Evolutionary conservation across 495 filamentous ascomycete species (phyloP), one percentile per base, ranked within the genome.

Genomic region (Penicillium odoratum): DNA sequence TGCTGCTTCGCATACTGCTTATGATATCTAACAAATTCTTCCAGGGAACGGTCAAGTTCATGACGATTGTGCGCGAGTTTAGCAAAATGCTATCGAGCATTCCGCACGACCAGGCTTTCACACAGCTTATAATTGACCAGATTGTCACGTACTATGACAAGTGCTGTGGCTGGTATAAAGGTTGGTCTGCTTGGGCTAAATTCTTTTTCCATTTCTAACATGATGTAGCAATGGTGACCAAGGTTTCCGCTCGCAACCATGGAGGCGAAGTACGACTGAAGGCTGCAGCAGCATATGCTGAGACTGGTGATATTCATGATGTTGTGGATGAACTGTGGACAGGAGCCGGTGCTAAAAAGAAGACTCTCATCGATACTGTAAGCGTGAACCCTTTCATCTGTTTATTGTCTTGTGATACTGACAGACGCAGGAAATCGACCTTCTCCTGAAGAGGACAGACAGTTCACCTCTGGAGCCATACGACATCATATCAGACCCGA

Each of bases 21-120:
- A 48, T 66, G 26, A 61, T 52, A 15, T n/a, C 30, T 26, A 40
- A 40, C 34, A 38, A 51, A 31, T 36, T 10, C 33, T 26, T n/a
- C 5, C 46, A 81, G 75, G 94, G 95, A n/a, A 88, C 93, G 4
- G 83, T 86, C 7, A 88, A 89, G 42, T 96, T 98, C 73, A 93
- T 91, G 75, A 82, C 84, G 7, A 81, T 97, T 29, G 85, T 98
- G 51, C 88, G 86, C 7, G 89, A 89, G 26, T 96, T 99, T 58
- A 97, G 94, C 74, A 88, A 86, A 60, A 92, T 99, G 90, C 80
- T 99, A 30, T 92, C 92, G 52, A 94, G 88, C 34, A 92, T 99
- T 57, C 95, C 94, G 10, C 95, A 96, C 63, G 94, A 99, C 68
- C 91, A 96, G 72, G 88, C 91, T n/a, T 92, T 98, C 40, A 93